Evolutionary conservation across 306 rosid genomes (phyloP).

Genomic region (Pterocarpus santalinus): DNA sequence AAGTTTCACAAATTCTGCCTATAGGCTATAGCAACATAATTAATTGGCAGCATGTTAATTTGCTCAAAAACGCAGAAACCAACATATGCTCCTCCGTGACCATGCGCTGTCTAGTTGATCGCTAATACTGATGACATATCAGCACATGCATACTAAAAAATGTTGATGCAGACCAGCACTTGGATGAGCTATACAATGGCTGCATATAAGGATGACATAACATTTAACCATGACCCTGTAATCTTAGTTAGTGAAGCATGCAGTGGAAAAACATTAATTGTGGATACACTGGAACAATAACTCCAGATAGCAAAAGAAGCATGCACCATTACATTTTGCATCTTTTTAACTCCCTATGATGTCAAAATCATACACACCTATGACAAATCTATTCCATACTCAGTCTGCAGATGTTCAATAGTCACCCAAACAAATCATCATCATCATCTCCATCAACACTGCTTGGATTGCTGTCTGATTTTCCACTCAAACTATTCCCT

Average conservation of each 20-base stretch:
- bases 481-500: conserved; percentile 54
- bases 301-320: conserved; percentile 48
- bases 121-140: not conserved
- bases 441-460: conserved; percentile 64
- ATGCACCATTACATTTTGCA: conserved; percentile 44
- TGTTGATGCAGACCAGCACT: conserved; percentile 2
- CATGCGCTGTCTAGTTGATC: conserved; percentile 10
- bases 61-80: not conserved
- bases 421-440: conserved; percentile 89
- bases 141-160: conserved; percentile 9
- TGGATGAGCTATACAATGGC: conserved; percentile 29
- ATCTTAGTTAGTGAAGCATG: conserved; percentile 46
- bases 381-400: conserved; percentile 44
- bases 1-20: too few relatives aligned
- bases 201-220: not conserved
- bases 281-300: conserved; percentile 52
- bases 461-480: conserved; percentile 59
- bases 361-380: conserved; percentile 51
- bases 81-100: not conserved
- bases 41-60: not conserved
- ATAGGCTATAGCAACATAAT: conserved; percentile 7
- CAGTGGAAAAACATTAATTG: conserved; percentile 47
- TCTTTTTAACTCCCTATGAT: conserved; percentile 50
- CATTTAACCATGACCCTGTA: conserved; percentile 29
- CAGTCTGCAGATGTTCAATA: conserved; percentile 48